These are phyloP conservation scores for Cyclotella atomus DNA, from an alignment of 108 stramenopile species.

Conservation along the genomic window DNA sequence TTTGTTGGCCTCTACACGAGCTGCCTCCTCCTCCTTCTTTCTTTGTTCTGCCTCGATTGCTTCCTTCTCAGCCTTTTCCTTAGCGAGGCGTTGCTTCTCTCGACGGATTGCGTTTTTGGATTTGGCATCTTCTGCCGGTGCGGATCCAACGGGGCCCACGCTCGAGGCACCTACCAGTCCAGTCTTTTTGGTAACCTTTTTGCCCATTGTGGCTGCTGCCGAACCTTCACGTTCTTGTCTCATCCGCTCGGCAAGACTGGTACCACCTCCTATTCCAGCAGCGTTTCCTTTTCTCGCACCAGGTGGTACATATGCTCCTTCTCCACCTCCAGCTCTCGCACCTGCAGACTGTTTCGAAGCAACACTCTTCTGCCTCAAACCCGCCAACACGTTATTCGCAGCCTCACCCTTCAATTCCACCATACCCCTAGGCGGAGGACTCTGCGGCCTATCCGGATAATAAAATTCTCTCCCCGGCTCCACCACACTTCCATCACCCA, in stretches of 20 bases:
- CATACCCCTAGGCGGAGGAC: constrained; percentile 55
- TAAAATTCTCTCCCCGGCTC: too few species aligned
- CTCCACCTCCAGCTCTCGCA: constrained; percentile 57
- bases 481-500: too few species aligned
- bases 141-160: constrained; percentile 61
- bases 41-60: constrained; percentile 51
- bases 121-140: constrained; percentile 41
- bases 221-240: constrained; percentile 80
- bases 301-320: constrained; percentile 77
- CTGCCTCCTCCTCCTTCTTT: constrained; percentile 46
- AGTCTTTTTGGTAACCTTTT: constrained; percentile 38
- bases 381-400: constrained; percentile 36
- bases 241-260: constrained; percentile 80
- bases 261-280: too few species aligned
- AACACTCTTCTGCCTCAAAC: constrained; percentile 19
- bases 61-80: constrained; percentile 57
- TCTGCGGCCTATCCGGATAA: constrained; percentile 91
- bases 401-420: constrained; percentile 56
- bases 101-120: constrained; percentile 77
- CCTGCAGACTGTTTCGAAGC: constrained; percentile 40
- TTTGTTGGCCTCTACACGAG: constrained; percentile 31
- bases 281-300: constrained; percentile 45
- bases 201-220: constrained; percentile 56
- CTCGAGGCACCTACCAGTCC: constrained; percentile 47
- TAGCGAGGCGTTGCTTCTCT: constrained; percentile 68